These are phyloP conservation scores for Cairneyella variabilis DNA, from an alignment of 495 filamentous ascomycete species.

Conservation along the genomic window DNA sequence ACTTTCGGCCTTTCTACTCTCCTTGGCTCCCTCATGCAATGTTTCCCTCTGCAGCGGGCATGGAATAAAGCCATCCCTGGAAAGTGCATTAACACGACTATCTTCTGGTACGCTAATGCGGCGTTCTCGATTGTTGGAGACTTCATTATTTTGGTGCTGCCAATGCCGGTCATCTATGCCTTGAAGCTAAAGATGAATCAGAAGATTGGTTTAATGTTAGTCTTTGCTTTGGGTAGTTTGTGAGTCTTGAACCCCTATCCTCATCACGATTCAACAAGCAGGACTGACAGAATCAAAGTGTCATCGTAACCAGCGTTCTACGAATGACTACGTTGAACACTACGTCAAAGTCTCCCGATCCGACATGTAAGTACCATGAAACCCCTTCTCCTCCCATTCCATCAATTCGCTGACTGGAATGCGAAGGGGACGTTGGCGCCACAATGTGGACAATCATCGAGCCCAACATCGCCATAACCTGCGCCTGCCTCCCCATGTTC, in stretches of 20 bases:
- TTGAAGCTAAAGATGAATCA: constrained; percentile 47
- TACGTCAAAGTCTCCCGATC: background rate
- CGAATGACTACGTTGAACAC: background rate
- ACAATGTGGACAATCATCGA: constrained; percentile 8
- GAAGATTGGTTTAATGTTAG: constrained; percentile 46
- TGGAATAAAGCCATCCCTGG: constrained; percentile 49
- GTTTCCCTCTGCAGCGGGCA: constrained; percentile 47
- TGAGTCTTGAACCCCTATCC: background rate
- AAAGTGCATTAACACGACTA: constrained; percentile 43
- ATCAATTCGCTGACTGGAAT: background rate
- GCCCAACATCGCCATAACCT: constrained; percentile 8
- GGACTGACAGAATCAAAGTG: background rate
- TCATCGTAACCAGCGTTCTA: background rate
- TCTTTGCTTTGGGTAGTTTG: constrained; percentile 48
- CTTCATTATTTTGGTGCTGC: constrained; percentile 49
- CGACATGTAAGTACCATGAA: background rate
- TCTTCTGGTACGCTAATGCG: constrained; percentile 48
- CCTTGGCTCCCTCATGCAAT: constrained; percentile 45
- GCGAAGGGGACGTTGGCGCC: constrained; percentile 25
- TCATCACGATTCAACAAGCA: background rate
- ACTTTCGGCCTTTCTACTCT: constrained; percentile 36
- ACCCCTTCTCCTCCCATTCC: background rate
- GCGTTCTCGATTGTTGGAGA: constrained; percentile 53
- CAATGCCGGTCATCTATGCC: constrained; percentile 50
- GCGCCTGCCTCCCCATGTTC: constrained; percentile 13